These are phyloP conservation scores for Sarocladium oryzae DNA, from an alignment of 2,329 filamentous ascomycete species.

Conservation along the genomic window DNA sequence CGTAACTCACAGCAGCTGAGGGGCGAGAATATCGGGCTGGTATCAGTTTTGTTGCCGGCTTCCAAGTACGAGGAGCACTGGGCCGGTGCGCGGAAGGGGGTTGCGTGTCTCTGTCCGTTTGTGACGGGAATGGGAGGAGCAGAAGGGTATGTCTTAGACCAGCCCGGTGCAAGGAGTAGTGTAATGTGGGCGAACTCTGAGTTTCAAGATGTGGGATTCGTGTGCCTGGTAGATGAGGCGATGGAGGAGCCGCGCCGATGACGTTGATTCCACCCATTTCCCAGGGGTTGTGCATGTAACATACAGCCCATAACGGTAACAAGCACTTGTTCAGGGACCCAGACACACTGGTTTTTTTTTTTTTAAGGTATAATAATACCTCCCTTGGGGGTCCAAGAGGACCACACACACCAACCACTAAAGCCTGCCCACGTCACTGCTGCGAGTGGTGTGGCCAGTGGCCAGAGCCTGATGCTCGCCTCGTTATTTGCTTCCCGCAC, in stretches of 20 bases:
- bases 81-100: neutral
- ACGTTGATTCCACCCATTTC: neutral
- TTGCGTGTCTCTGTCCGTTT: no score
- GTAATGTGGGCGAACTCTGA: neutral
- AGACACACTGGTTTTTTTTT: no score
- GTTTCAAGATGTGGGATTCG: neutral
- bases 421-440: neutral
- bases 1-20: neutral
- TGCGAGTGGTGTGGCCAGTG: neutral
- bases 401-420: neutral
- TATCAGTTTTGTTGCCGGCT: no score
- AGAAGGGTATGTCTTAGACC: constrained; percentile 3
- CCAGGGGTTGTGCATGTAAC: neutral
- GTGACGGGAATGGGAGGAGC: neutral
- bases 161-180: constrained; percentile 4
- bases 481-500: neutral
- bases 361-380: neutral
- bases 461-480: neutral
- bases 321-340: no score
- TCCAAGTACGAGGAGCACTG: neutral
- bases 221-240: neutral
- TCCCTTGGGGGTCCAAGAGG: neutral
- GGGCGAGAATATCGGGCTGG: no score
- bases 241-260: constrained; percentile 1
- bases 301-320: no score